Evolutionary conservation across 2,329 filamentous ascomycete genomes (phyloP).

Genomic region (Hymenoscyphus linearis): DNA sequence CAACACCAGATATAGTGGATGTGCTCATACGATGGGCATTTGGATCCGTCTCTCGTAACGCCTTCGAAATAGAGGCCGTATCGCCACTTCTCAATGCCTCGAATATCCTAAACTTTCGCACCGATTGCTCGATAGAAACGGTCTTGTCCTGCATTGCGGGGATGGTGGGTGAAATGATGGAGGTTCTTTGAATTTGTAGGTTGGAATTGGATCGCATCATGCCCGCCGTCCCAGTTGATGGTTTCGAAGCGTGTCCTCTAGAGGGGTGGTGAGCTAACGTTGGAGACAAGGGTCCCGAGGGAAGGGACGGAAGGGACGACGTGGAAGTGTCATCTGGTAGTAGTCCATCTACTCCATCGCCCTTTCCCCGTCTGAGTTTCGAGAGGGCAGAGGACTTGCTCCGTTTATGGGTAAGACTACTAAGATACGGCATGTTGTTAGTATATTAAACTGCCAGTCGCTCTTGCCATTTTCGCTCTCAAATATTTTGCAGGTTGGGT

Average conservation of each 20-base stretch:
- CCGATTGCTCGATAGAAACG: slow-evolving; percentile 78
- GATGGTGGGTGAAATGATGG: slow-evolving; percentile 13
- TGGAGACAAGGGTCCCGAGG: slow-evolving; percentile 23
- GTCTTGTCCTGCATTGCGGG: slow-evolving; percentile 24
- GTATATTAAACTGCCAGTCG: not conserved
- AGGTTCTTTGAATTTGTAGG: slow-evolving; percentile 13
- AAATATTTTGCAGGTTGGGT: no score
- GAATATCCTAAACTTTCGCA: slow-evolving; percentile 89
- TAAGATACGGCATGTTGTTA: slow-evolving; percentile 17
- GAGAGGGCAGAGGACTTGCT: slow-evolving; percentile 50
- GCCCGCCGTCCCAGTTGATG: slow-evolving; percentile 26
- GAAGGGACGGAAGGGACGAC: slow-evolving; percentile 24
- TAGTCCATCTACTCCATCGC: slow-evolving; percentile 24
- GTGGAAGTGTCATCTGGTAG: slow-evolving; percentile 27
- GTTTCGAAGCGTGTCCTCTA: slow-evolving; percentile 24
- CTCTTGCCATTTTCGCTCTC: not conserved
- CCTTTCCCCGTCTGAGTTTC: slow-evolving; percentile 44
- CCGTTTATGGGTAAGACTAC: slow-evolving; percentile 37
- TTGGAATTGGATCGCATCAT: slow-evolving; percentile 28
- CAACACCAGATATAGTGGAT: slow-evolving; percentile 33
- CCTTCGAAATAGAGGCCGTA: slow-evolving; percentile 81
- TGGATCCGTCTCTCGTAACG: slow-evolving; percentile 60
- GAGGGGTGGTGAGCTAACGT: slow-evolving; percentile 22
- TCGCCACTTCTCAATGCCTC: slow-evolving; percentile 89
- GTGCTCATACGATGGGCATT: slow-evolving; percentile 35